phyloP scores from a whole-genome alignment of 2,329 filamentous ascomycete species.

The Neoascochyta sp. region DNA sequence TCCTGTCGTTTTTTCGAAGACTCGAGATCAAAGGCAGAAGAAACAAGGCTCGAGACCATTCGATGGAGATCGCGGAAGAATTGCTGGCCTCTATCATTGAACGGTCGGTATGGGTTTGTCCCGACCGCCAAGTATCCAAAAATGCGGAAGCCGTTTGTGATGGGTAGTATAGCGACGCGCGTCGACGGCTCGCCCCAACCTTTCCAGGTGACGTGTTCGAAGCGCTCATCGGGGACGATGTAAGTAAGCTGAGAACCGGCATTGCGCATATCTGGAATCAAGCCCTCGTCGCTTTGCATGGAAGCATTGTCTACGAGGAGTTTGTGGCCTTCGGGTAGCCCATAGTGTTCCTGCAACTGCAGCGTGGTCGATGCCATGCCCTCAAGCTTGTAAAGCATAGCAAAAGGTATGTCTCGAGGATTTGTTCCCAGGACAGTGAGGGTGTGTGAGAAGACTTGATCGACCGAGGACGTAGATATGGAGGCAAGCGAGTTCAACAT shows the following conservation, averaged over 20 bases:
- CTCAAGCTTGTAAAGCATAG: conserved; percentile 17
- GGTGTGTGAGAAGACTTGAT: conserved; percentile 14
- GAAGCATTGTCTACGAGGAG: conserved; percentile 14
- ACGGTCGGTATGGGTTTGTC: conserved; percentile 29
- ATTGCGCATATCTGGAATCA: conserved; percentile 17
- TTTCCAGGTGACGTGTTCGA: conserved; percentile 17
- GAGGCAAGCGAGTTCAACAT: conserved; percentile 24
- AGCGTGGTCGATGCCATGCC: conserved; percentile 5
- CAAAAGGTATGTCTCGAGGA: conserved; percentile 19
- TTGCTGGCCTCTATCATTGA: conserved; percentile 24
- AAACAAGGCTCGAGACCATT: conserved; percentile 23
- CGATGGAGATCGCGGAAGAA: conserved; percentile 25
- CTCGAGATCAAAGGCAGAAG: conserved; percentile 11
- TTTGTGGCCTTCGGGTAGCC: conserved; percentile 19
- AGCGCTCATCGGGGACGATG: conserved; percentile 22
- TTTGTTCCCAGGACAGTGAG: conserved; percentile 17
- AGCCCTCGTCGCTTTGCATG: conserved; percentile 11
- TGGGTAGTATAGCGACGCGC: conserved; percentile 21
- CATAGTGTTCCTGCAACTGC: conserved; percentile 18
- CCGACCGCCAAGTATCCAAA: conserved; percentile 27
- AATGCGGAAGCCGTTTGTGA: conserved; percentile 9
- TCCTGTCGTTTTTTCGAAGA: conserved; percentile 13
- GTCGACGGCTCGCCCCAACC: conserved; percentile 18
- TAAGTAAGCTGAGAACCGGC: conserved; percentile 8
- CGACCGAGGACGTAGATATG: conserved; percentile 8